Conservation (phyloP, 768 basidiomycete genomes). For the Psilocybe cyanescens region DNA sequence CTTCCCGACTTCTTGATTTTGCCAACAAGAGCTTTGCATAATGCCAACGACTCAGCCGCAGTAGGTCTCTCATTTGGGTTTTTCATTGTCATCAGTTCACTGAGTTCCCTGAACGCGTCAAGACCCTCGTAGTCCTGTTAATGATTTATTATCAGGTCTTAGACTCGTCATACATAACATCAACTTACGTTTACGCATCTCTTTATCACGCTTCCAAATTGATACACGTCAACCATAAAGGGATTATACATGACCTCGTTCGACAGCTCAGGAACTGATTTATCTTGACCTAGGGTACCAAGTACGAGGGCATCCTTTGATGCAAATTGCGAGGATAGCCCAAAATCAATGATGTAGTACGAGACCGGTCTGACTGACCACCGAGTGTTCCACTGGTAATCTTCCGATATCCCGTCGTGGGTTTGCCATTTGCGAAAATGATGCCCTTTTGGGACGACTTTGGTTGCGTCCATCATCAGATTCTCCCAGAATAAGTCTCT, state of each 20-base stretch:
- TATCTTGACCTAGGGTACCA: conserved; percentile 24
- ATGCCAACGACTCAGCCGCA: background rate
- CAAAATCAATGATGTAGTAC: conserved; percentile 35
- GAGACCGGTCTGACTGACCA: conserved; percentile 25
- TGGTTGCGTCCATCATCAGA: conserved; percentile 20
- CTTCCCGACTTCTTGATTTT: too few species aligned
- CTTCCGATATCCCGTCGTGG: background rate
- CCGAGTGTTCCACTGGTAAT: conserved; percentile 15
- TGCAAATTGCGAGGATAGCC: conserved; percentile 10
- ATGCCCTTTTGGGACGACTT: conserved; percentile 17
- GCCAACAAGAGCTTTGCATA: background rate
- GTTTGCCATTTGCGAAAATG: conserved; percentile 2
- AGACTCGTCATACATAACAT: background rate
- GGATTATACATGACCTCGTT: conserved; percentile 23
- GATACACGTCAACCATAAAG: conserved; percentile 32
- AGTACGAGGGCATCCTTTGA: conserved; percentile 1
- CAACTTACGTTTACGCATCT: background rate
- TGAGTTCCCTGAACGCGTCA: background rate
- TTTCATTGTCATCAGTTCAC: background rate
- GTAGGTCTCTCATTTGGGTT: background rate
- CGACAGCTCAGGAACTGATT: conserved; percentile 30
- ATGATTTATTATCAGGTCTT: background rate
- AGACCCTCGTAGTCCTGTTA: background rate
- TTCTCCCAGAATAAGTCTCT: conserved; percentile 7
- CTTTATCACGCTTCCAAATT: conserved; percentile 26